Percentiles rank a stretch among this genome's conserved stretches.
Conservation (phyloP, 2,329 filamentous ascomycete species). For the Neocatenulostroma microsporum region DNA sequence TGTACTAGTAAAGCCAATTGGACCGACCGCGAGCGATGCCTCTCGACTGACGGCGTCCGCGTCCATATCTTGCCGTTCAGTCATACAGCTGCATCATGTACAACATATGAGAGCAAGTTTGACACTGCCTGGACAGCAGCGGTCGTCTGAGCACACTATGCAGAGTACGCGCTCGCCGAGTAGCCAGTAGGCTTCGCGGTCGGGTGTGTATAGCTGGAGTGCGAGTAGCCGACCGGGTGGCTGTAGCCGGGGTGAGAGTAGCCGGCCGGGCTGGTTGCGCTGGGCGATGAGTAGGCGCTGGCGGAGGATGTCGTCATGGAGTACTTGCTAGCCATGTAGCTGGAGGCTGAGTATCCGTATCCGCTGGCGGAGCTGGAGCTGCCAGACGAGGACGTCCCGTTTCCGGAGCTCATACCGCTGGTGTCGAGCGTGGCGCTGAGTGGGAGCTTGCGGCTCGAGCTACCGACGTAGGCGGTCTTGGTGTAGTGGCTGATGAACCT, state of each 20-base stretch:
- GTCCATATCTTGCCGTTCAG: too few relatives aligned
- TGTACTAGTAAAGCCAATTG: too few relatives aligned
- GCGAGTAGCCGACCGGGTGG: not conserved
- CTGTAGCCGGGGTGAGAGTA: not conserved
- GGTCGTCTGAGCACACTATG: slow-evolving; percentile 8
- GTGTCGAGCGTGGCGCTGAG: slow-evolving; percentile 30
- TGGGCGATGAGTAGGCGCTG: too few relatives aligned
- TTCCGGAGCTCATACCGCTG: slow-evolving; percentile 1
- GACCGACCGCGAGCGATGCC: too few relatives aligned
- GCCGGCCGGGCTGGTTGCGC: not conserved
- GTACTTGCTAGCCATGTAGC: not conserved
- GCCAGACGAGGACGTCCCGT: not conserved
- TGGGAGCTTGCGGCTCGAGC: slow-evolving; percentile 50
- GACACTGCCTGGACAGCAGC: too few relatives aligned
- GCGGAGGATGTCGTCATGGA: not conserved
- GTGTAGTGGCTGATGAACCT: slow-evolving; percentile 48
- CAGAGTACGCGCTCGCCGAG: not conserved
- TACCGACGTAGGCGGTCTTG: slow-evolving; percentile 55
- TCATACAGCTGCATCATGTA: too few relatives aligned
- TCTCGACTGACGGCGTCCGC: too few relatives aligned
- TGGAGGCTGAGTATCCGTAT: not conserved
- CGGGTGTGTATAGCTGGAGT: not conserved
- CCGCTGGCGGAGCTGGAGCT: not conserved
- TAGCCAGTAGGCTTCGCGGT: too few relatives aligned
- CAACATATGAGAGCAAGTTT: too few relatives aligned